A percentile compares a stretch with the other conserved stretches of the same genome.
phyloP scores from a whole-genome alignment of 306 rosid species.

The Quercus suber region DNA sequence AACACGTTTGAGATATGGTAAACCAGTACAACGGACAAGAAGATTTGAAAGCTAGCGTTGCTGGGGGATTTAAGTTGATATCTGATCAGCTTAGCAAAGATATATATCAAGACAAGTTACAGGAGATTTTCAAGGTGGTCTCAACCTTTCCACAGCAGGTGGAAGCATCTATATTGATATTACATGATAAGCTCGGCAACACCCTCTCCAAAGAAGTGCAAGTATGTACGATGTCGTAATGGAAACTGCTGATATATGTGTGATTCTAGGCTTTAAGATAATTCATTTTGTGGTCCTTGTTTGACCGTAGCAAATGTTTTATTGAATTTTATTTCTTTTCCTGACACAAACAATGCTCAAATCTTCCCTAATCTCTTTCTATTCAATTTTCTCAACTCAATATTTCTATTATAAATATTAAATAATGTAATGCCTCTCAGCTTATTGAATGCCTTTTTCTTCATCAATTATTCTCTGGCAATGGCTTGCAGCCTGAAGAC shows the following conservation, averaged over 20 bases:
- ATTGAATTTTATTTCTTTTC: background rate
- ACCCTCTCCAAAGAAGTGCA: conserved; percentile 63
- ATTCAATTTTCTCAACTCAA: background rate
- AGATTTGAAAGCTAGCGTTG: conserved; percentile 63
- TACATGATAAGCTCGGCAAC: conserved; percentile 45
- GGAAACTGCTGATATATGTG: conserved; percentile 21
- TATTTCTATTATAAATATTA: no score
- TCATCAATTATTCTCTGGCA: conserved; percentile 41
- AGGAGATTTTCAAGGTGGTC: conserved; percentile 54
- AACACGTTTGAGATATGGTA: conserved; percentile 14
- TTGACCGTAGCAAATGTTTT: background rate
- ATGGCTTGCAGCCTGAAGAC: conserved; percentile 38
- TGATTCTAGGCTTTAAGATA: conserved; percentile 3
- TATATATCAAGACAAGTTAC: conserved; percentile 42
- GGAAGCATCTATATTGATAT: conserved; percentile 53
- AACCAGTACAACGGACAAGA: conserved; percentile 80
- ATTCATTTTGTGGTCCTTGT: background rate
- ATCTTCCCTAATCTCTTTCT: background rate
- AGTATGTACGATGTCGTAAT: conserved; percentile 37
- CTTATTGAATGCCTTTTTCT: conserved; percentile 24
- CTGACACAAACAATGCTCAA: conserved; percentile 13
- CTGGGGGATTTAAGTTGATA: conserved; percentile 63
- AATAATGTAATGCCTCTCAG: background rate
- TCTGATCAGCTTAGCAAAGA: conserved; percentile 51
- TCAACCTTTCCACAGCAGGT: conserved; percentile 65